phyloP scores from a whole-genome alignment of 305 asterid species.

The Fraxinus greggii region DNA sequence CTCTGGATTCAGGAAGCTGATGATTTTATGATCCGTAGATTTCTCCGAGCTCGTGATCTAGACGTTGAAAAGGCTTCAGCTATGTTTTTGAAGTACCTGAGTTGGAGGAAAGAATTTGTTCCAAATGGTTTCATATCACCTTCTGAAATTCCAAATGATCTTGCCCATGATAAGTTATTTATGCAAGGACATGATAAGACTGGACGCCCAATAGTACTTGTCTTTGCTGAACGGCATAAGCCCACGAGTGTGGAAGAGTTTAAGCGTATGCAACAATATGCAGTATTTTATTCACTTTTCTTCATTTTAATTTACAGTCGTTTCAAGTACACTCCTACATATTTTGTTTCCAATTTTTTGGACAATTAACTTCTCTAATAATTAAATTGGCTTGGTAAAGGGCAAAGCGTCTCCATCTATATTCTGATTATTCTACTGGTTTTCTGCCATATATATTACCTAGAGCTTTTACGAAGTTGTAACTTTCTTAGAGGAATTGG shows the following conservation, averaged over 20 bases:
- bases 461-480: neutral
- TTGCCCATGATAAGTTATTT: slow-evolving; percentile 50
- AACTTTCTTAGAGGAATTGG: neutral
- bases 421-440: neutral
- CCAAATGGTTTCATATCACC: slow-evolving; percentile 74
- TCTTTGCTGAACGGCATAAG: slow-evolving; percentile 65
- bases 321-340: neutral
- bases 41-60: slow-evolving; percentile 83
- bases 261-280: slow-evolving; percentile 51
- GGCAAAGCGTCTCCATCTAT: neutral
- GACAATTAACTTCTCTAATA: neutral
- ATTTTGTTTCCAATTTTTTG: neutral
- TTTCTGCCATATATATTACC: neutral
- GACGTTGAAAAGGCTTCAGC: slow-evolving; percentile 78
- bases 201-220: slow-evolving; percentile 67
- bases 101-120: slow-evolving; percentile 77
- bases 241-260: slow-evolving; percentile 62
- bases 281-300: neutral
- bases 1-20: slow-evolving; percentile 54
- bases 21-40: slow-evolving; percentile 74
- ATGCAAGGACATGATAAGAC: slow-evolving; percentile 79
- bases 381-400: neutral
- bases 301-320: neutral
- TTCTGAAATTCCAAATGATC: slow-evolving; percentile 49
- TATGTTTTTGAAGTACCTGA: slow-evolving; percentile 64